Conservation (phyloP, 2,329 filamentous ascomycete genomes). For the Colletotrichum orchidophilum region DNA sequence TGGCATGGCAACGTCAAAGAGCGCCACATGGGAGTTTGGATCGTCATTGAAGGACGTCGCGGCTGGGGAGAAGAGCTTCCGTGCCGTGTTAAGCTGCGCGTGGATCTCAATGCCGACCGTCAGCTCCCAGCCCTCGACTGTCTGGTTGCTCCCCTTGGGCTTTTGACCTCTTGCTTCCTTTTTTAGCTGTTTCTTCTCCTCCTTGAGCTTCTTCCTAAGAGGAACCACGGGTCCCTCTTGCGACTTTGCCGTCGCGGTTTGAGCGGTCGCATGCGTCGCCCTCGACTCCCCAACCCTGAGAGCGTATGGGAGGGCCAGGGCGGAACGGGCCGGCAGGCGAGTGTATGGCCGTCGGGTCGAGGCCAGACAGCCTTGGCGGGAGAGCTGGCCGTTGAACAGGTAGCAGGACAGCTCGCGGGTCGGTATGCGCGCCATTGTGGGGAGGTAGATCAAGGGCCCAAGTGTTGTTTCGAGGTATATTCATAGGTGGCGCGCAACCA, state of each 20-base stretch:
- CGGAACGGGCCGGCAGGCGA: conserved; percentile 27
- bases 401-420: conserved; percentile 58
- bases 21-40: conserved; percentile 87
- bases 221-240: conserved; percentile 50
- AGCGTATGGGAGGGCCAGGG: conserved; percentile 17
- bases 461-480: not conserved
- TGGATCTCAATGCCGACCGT: conserved; percentile 98
- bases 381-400: conserved; percentile 56
- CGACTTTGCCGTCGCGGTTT: conserved; percentile 36
- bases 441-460: not conserved
- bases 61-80: conserved; percentile 88
- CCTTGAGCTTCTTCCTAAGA: conserved; percentile 77
- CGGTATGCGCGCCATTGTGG: conserved; percentile 55
- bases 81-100: conserved; percentile 88
- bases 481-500: not conserved
- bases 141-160: conserved; percentile 58
- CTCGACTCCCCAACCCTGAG: not conserved
- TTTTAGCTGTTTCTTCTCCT: conserved; percentile 75
- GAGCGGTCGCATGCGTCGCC: conserved; percentile 40
- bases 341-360: not conserved
- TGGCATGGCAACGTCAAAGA: conserved; percentile 90
- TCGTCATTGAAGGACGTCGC: conserved; percentile 70
- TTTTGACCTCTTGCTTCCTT: conserved; percentile 64
- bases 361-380: conserved; percentile 51
- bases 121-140: conserved; percentile 81